A percentile compares a stretch with the other conserved stretches of the same genome.
These are phyloP conservation scores for Lignosus rhinocerotis DNA, from an alignment of 1,284 basidiomycete genomes.

Conservation along the genomic window DNA sequence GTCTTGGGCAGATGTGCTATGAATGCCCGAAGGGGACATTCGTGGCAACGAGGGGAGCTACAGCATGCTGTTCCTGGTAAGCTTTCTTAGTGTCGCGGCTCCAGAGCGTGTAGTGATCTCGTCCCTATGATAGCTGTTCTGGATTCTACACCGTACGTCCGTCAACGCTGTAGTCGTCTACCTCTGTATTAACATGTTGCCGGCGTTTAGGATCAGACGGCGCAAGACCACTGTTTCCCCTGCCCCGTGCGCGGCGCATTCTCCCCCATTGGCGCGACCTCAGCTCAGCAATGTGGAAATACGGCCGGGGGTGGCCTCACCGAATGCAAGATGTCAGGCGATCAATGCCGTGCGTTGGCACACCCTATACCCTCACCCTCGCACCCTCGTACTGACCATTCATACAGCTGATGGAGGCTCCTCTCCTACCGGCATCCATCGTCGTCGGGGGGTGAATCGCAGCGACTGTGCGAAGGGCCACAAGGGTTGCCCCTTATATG, in stretches of 20 bases:
- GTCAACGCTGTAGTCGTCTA: too few species aligned
- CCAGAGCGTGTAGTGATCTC: background rate
- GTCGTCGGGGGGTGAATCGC: conserved; percentile 6
- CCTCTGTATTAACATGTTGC: background rate
- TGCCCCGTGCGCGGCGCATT: conserved; percentile 24
- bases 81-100: background rate
- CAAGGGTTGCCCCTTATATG: conserved; percentile 24
- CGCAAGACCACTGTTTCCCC: conserved; percentile 25
- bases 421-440: conserved; percentile 5
- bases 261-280: conserved; percentile 22
- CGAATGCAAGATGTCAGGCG: conserved; percentile 17
- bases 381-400: background rate
- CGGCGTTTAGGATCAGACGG: conserved; percentile 15
- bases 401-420: background rate
- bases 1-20: conserved; percentile 14
- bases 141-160: conserved; percentile 25
- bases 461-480: conserved; percentile 15
- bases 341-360: conserved; percentile 24
- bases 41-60: conserved; percentile 21
- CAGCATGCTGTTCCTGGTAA: conserved; percentile 27
- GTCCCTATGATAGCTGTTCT: conserved; percentile 17
- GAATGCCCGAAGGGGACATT: conserved; percentile 27
- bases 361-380: background rate
- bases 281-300: conserved; percentile 18
- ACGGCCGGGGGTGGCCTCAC: conserved; percentile 16